Conservation (phyloP, 345 rosid species). For the Kernera saxatilis region DNA sequence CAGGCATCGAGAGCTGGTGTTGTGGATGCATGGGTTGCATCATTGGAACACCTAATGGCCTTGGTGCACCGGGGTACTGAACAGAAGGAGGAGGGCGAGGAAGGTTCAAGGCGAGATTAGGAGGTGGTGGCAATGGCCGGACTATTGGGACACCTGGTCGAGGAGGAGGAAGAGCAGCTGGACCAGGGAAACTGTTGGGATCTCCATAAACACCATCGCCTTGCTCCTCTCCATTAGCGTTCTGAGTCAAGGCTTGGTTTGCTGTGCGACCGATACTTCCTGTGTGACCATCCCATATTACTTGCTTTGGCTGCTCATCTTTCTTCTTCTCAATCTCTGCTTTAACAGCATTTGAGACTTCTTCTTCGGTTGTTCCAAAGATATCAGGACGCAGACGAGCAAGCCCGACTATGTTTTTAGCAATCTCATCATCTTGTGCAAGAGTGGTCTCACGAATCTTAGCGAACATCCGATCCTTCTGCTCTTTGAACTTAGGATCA, state of each 20-base stretch:
- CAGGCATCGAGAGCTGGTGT: constrained; percentile 41
- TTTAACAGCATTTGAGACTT: constrained; percentile 90
- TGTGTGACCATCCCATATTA: constrained; percentile 93
- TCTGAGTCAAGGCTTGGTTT: constrained; percentile 77
- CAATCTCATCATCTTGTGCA: constrained; percentile 89
- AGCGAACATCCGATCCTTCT: constrained; percentile 91
- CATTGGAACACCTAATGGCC: constrained; percentile 66
- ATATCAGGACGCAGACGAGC: constrained; percentile 90
- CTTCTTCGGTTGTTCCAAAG: constrained; percentile 92
- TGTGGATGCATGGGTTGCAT: constrained; percentile 54
- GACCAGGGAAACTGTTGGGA: constrained; percentile 65
- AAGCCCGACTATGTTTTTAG: constrained; percentile 80
- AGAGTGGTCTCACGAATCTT: constrained; percentile 90
- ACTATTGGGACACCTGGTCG: constrained; percentile 58
- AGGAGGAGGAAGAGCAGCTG: constrained; percentile 83
- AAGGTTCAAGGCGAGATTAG: constrained; percentile 68
- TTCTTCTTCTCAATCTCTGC: constrained; percentile 93
- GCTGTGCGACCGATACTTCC: constrained; percentile 95
- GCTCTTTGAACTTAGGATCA: constrained; percentile 93
- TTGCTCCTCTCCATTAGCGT: constrained; percentile 51
- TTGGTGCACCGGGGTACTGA: constrained; percentile 40
- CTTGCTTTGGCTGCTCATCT: constrained; percentile 89
- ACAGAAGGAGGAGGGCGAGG: constrained; percentile 67
- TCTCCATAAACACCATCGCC: constrained; percentile 38
- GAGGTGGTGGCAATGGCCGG: constrained; percentile 85